Percentiles rank a stretch among this genome's conserved stretches.
These are phyloP conservation scores for Sungouiella thailandica DNA, from an alignment of 805 yeast species.

Conservation along the genomic window DNA sequence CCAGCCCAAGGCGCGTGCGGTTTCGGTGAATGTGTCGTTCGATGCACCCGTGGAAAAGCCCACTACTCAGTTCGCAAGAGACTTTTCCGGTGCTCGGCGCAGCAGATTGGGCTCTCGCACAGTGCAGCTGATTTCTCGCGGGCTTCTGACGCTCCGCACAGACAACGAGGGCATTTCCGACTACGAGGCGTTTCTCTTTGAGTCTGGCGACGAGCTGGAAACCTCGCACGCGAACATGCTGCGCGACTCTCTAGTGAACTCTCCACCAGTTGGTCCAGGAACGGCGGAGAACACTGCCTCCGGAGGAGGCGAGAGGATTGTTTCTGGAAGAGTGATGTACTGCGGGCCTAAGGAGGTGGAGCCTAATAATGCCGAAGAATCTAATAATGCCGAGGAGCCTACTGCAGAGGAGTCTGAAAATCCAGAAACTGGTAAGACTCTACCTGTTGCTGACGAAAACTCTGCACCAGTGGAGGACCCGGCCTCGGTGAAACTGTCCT, in stretches of 20 bases:
- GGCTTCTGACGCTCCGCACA: constrained; percentile 3
- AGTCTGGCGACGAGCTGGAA: constrained; percentile 3
- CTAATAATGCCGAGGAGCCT: too few species aligned
- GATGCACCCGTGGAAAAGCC: not conserved
- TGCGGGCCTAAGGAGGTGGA: too few species aligned
- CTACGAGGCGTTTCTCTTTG: constrained; percentile 12
- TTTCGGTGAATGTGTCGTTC: constrained; percentile 9
- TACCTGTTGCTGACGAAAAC: too few species aligned
- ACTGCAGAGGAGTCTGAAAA: too few species aligned
- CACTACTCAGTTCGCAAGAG: not conserved
- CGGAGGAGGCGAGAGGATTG: too few species aligned
- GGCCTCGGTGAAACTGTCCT: too few species aligned
- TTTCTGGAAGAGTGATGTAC: too few species aligned
- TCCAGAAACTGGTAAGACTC: too few species aligned
- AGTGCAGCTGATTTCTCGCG: constrained; percentile 2
- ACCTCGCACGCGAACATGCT: too few species aligned
- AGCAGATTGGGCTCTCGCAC: constrained; percentile 3
- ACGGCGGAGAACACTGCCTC: not conserved
- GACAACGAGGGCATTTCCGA: constrained; percentile 11
- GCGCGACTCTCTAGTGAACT: too few species aligned
- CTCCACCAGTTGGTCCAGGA: not conserved
- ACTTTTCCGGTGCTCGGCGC: constrained; percentile 1
- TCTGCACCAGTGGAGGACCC: too few species aligned
- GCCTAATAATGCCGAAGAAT: too few species aligned
- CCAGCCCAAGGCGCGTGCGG: constrained; percentile 5